These are phyloP conservation scores for Parastagonospora nodorum DNA, from an alignment of 2,329 filamentous ascomycete genomes.

Conservation along the genomic window DNA sequence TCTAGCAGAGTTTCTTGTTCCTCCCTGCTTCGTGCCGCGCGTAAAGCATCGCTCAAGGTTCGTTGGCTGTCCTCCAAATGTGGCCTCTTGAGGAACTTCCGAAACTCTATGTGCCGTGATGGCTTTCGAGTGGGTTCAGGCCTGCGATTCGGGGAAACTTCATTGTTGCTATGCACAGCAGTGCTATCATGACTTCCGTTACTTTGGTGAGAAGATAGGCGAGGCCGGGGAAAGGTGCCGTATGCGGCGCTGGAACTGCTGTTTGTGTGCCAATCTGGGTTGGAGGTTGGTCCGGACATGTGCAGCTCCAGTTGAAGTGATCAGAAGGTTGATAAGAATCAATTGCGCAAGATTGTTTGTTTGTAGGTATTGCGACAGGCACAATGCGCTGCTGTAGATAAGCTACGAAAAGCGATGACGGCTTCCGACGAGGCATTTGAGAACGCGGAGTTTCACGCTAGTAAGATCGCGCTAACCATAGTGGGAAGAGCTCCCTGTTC, in stretches of 20 bases:
- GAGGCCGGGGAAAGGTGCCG: constrained; percentile 28
- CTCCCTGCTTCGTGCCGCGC: constrained; percentile 50
- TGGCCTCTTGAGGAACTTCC: constrained; percentile 40
- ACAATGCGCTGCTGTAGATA: not conserved
- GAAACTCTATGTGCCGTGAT: constrained; percentile 38
- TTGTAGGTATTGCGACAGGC: not conserved
- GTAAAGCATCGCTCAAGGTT: constrained; percentile 44
- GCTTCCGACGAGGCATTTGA: not conserved
- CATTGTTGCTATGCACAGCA: constrained; percentile 21
- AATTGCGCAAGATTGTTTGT: not conserved
- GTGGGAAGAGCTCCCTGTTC: not conserved
- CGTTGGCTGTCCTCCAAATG: constrained; percentile 38
- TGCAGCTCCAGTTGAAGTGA: constrained; percentile 10
- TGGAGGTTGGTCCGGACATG: constrained; percentile 37
- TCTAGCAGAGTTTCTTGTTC: constrained; percentile 55
- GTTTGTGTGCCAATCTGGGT: constrained; percentile 26
- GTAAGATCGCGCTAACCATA: not conserved
- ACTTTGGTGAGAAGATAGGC: constrained; percentile 18
- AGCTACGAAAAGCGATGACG: constrained; percentile 1
- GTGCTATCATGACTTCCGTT: constrained; percentile 25
- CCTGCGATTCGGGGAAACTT: constrained; percentile 27
- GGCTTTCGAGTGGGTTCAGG: constrained; percentile 20
- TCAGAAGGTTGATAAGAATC: not conserved
- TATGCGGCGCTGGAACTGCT: constrained; percentile 23
- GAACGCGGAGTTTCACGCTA: constrained; percentile 6